Evolutionary conservation across 345 rosid genomes (phyloP), one percentile per base, ranked within the genome.

Genomic region (Geranium brycei): DNA sequence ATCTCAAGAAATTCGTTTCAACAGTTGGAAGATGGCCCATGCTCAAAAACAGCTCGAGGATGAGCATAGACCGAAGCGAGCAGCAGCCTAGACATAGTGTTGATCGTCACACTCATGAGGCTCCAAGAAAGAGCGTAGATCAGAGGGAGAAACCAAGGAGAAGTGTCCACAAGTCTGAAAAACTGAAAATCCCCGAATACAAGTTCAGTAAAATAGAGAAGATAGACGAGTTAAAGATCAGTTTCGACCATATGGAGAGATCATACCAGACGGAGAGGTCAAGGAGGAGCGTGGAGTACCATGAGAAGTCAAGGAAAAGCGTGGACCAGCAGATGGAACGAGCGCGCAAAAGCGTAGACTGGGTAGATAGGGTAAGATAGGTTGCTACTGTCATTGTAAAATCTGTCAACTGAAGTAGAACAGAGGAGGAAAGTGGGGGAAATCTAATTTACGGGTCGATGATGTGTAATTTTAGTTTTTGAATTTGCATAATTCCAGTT

Each of bases 201-300:
- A 91, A 79, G 78, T 84, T 87, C 60, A 84, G 68, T 53, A 79
- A 79, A 53, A 65, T 77, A 1, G 83, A 84, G 81, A 81, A 76
- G 71, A 71, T 74, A 0, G 89, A 81, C 63, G 84, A 87, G 78
- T 73, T 86, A 8, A 78, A 64, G 76, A 41, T 76, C 64, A 65
- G 95, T 2, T 83, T 79, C 59, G 96, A 89, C 41, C 89, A 83
- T 53, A 77, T 86, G 85, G 97, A 89, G 78, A 82, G 88, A 69
- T 84, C 98, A 1, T 47, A 47, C 53, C 53, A 47, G 53, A 11
- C 14, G 85, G 97, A 89, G 78, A 82, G 88, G 70, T 84, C 98
- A 2, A 71, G 98, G 71, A 86, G 97, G 72, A 92, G 98, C n/a
- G 88, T 89, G 58, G 98, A 89, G 60, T 89, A 76, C 77, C 79